Conservation (phyloP, 257 asterid species). For the Solanum virginianum region DNA sequence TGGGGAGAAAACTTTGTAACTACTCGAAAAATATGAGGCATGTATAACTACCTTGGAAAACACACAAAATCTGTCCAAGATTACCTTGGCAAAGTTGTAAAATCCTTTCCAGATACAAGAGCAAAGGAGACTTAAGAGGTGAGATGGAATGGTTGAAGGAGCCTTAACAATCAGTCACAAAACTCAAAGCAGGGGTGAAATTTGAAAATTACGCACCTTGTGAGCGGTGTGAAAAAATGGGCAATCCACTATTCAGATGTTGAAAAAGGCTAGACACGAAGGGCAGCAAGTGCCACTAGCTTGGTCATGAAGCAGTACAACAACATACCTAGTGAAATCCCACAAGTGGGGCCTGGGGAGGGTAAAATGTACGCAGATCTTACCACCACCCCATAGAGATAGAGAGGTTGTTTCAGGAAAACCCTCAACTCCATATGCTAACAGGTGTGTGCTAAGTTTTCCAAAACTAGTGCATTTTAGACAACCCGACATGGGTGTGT, state of each 20-base stretch:
- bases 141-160: neutral
- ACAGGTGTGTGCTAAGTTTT: neutral
- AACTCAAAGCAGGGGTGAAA: neutral
- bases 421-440: no score
- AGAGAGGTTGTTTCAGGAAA: no score
- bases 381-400: no score
- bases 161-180: neutral
- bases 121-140: neutral
- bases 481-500: neutral
- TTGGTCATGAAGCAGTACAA: neutral
- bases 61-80: neutral
- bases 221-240: neutral
- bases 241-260: neutral
- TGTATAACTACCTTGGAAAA: neutral
- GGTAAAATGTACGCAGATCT: no score
- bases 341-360: no score
- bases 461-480: neutral
- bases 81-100: neutral
- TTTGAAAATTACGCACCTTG: neutral
- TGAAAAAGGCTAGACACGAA: neutral
- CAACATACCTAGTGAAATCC: no score
- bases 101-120: neutral
- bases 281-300: neutral
- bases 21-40: neutral
- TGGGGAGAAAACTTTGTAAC: neutral